Evolutionary conservation across 371 early-diverging fungal species (phyloP).

Genomic region (Rhizopus sp.): DNA sequence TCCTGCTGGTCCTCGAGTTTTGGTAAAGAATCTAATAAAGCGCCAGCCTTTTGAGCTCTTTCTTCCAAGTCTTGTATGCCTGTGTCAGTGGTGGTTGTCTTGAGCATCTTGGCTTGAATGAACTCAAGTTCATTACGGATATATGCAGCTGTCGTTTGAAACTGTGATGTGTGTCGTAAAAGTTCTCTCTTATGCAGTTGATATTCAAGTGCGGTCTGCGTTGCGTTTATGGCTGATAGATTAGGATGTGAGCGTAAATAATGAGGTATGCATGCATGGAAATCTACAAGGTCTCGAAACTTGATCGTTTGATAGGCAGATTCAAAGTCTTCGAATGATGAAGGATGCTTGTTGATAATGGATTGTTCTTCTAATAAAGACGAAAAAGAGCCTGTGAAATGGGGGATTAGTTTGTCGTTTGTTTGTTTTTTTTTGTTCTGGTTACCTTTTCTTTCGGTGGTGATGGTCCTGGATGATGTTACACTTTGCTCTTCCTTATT

Average conservation of each 20-base stretch:
- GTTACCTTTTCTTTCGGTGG: slow-evolving; percentile 14
- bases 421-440: slow-evolving; percentile 15
- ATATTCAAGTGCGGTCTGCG: slow-evolving; percentile 27
- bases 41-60: slow-evolving; percentile 30
- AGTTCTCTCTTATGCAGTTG: slow-evolving; percentile 18
- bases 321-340: neutral
- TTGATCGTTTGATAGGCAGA: neutral
- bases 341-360: neutral
- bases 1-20: slow-evolving; percentile 6
- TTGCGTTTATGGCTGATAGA: slow-evolving; percentile 31
- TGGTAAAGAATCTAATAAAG: slow-evolving; percentile 19
- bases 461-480: slow-evolving; percentile 7
- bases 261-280: neutral
- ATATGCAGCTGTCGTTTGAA: slow-evolving; percentile 6
- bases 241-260: slow-evolving; percentile 16
- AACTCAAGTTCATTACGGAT: slow-evolving; percentile 54
- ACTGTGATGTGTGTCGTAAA: neutral
- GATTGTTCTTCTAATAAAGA: neutral
- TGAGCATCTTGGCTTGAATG: slow-evolving; percentile 50
- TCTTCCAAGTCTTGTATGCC: slow-evolving; percentile 41
- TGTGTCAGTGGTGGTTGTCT: slow-evolving; percentile 38
- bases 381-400: neutral
- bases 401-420: slow-evolving; percentile 1
- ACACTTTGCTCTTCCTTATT: neutral
- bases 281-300: neutral